Evolutionary conservation across 352 stramenopile genomes (phyloP).

Genomic region (Saprolegnia parasitica): DNA sequence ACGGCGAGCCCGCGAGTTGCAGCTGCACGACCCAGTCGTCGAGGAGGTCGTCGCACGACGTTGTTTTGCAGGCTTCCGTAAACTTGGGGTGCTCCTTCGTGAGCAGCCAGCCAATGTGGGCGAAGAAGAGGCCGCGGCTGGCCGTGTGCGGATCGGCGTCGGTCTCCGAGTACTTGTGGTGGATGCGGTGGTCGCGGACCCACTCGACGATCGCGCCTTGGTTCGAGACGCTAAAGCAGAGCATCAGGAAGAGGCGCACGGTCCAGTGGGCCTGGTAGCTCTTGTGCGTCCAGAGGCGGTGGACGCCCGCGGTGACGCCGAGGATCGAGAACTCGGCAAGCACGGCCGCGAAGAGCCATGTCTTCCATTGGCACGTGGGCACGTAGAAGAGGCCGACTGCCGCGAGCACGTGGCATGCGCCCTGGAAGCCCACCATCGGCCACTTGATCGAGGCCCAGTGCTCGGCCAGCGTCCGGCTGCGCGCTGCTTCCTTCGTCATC

Average conservation of each 20-base stretch:
- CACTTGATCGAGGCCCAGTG: slow-evolving; percentile 65
- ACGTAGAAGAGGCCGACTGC: slow-evolving; percentile 84
- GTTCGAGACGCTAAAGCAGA: slow-evolving; percentile 97
- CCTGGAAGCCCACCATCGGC: slow-evolving; percentile 97
- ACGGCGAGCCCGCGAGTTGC: slow-evolving; percentile 96
- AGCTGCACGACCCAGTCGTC: slow-evolving; percentile 93
- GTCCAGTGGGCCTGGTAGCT: slow-evolving; percentile 92
- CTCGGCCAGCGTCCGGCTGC: too few relatives aligned
- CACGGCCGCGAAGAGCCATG: slow-evolving; percentile 83
- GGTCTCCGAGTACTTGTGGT: slow-evolving; percentile 99
- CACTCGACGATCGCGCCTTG: slow-evolving; percentile 98
- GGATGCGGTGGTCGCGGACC: slow-evolving; percentile 96
- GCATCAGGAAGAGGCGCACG: slow-evolving; percentile 94
- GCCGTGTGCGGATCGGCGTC: slow-evolving; percentile 93
- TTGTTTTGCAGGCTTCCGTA: slow-evolving; percentile 83
- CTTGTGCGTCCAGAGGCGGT: slow-evolving; percentile 96
- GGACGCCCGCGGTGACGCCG: slow-evolving; percentile 96
- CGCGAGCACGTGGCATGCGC: slow-evolving; percentile 88
- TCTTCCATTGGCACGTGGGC: slow-evolving; percentile 76
- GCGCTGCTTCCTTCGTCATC: too few relatives aligned
- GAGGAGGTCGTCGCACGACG: slow-evolving; percentile 97
- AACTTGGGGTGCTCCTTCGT: slow-evolving; percentile 96
- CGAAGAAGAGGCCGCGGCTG: slow-evolving; percentile 97
- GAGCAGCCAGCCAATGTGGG: slow-evolving; percentile 98
- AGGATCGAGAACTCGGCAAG: slow-evolving; percentile 94